Evolutionary conservation across 2,329 filamentous ascomycete species (phyloP), one percentile per base, ranked within the genome.

Genomic region (Penicillium polonicum): DNA sequence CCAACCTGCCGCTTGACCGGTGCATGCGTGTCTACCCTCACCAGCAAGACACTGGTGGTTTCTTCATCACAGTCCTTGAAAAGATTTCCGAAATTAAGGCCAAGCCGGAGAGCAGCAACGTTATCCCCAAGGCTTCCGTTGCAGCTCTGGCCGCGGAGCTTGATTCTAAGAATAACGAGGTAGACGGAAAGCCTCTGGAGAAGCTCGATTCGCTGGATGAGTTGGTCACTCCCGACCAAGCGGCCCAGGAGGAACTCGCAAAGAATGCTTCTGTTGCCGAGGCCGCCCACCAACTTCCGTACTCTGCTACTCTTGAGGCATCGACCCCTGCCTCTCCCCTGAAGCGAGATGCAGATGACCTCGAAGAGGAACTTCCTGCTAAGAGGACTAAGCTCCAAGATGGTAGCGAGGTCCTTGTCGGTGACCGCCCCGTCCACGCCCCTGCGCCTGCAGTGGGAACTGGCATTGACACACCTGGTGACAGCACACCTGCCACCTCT

Each of bases 21-120:
- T 97, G 93, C 76, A 92, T 97, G 83, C 85, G 94, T 61, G 87
- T 99, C 7, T 99, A 97, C 74, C 90, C 92, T 35, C 94, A 99
- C 74, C 83, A 92, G 71, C 94, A 99, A 76, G 92, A 99, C 68
- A 99, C 94, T 3, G 94, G 94, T 55, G 93, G 89, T 23, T 99
- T 99, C 82, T 99, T 99, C 79, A 97, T 99, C 72, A 89, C 92
- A 0, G 92, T 97, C 0, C 78, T 99, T 19, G 90, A 97, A 79
- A 99, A 99, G 82, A 88, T 88, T 72, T 84, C 85, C 27, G 94
- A 97, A 64, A 92, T 96, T 73, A 89, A 84, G 72, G 88, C 87
- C 9, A 89, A 84, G 74, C 87, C 87, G 23, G 90, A 94, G 74
- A 82, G 83, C 45, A 60, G 64, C 27, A 75, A 74, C 59, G 64